Conservation (phyloP, 116 monocot genomes). For the Phalaenopsis hybrid region DNA sequence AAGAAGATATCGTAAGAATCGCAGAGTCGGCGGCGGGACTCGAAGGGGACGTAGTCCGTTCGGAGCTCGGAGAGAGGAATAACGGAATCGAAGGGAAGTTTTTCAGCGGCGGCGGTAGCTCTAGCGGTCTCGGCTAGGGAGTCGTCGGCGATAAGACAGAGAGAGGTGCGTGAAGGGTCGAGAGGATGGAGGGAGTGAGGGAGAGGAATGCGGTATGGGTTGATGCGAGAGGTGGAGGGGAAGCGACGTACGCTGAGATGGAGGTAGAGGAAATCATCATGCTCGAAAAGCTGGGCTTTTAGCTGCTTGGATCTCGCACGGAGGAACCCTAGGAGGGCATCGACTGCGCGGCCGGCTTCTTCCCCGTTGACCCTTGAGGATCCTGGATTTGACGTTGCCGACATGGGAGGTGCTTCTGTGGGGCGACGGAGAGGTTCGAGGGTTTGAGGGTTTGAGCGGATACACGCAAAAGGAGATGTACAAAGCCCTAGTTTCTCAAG, state of each 20-base stretch:
- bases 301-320: conserved; percentile 19
- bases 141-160: conserved; percentile 69
- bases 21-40: conserved; percentile 65
- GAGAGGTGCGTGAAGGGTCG: conserved; percentile 26
- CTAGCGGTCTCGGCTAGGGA: conserved; percentile 19
- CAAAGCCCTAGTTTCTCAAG: too few species aligned
- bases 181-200: conserved; percentile 47
- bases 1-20: conserved; percentile 78
- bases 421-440: background rate
- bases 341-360: conserved; percentile 35
- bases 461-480: too few species aligned
- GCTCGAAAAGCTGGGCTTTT: conserved; percentile 57
- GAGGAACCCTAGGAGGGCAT: conserved; percentile 52
- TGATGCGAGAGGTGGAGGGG: conserved; percentile 15
- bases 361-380: conserved; percentile 21
- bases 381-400: background rate
- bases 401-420: background rate
- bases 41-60: conserved; percentile 59
- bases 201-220: conserved; percentile 56
- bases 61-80: conserved; percentile 43
- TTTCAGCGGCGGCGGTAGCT: conserved; percentile 22
- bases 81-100: conserved; percentile 45
- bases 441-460: background rate
- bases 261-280: conserved; percentile 70
- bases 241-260: conserved; percentile 43